Evolutionary conservation across 139 green algal genomes (phyloP), one percentile per base, ranked within the genome.

Genomic region (Klebsormidium nitens): DNA sequence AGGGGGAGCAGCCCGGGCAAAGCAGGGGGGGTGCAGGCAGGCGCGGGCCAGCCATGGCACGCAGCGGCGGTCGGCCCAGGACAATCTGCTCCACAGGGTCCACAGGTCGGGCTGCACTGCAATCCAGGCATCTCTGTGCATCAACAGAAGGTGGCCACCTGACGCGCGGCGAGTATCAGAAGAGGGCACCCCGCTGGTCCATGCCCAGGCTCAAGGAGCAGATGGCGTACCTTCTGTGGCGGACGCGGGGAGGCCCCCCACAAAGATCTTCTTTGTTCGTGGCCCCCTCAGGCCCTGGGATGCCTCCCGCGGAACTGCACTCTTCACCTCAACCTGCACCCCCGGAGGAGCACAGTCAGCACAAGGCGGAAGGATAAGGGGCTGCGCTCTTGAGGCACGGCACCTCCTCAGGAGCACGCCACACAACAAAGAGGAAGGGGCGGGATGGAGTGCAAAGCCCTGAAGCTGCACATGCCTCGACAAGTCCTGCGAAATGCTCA

Each of bases 231-330:
- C 72, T 70, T 79, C 64, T 23, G 65, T 79, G 28, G 71, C 60
- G 29, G 23, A 55, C 14, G 67, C 44, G 26, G 59, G 34, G 23
- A 79, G 37, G 66, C 72, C 72, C 17, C 72, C 72, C 11, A 79
- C 72, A 50, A 79, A 79, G 26, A 79, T 75, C 65, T 79, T 79
- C 48, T 76, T 79, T 46, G 72, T 79, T 36, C 38, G 63, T 19
- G 71, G 71, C 14, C 71, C 66, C 31, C 50, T 44, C 55, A 5
- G n/a, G 28, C 52, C 28, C n/a, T n/a, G n/a, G 52, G 52, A 73
- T 77, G 64, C 40, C 69, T 76, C 69, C 40, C 69, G 38, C 11
- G 72, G 72, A 48, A 75, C 64, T 29, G 72, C 76, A 36, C 69
- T 79, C 64, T 79, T 79, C 6, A 55, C 72, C 57, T 79, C 72